Evolutionary conservation across 1,284 basidiomycete genomes (phyloP), one percentile per base, ranked within the genome.

Genomic region (Exobasidium rhododendri): DNA sequence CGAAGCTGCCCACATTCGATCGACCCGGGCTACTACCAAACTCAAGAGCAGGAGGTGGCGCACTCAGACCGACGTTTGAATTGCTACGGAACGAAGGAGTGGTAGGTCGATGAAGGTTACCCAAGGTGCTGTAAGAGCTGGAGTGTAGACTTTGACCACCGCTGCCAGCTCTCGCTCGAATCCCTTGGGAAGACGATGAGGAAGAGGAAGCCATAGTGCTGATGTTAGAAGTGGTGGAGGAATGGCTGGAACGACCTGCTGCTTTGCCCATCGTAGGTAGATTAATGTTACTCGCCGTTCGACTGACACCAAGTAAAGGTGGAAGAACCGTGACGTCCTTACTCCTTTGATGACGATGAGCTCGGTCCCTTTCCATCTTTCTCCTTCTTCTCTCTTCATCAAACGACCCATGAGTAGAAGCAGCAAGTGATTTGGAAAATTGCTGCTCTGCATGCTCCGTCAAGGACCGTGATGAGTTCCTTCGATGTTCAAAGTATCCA

Each of bases 261-360:
- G 65, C 58, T 17, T 65, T 49, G 3, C 63, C 68, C 29, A 63
- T 58, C 14, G 32, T 56, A 45, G 65, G 62, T 56, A 73, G 61
- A 43, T 73, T 74, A 28, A 64, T 67, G 60, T 63, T 68, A 59
- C 71, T 73, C 43, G 60, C 61, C 5, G 65, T 59, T 14, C 73
- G 67, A 52, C 58, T 64, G 22, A 70, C 71, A 0, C 71, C 73
- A 2, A 75, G 65, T 29, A 75, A 61, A 4, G 73, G 73, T 0
- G 73, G 73, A 5, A 75, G 62, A 46, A 73, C 67, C 7, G 67
- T 60, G 32, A 75, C 65, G 49, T 74, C 73, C 4, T 69, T 70
- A 32, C 68, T 70, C 35, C 70, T 62, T 22, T 73, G 71, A 47
- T 65, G 69, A 44, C 58, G 53, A 32, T 56, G 59, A 17, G 47